Percentiles rank a stretch among this genome's conserved stretches.
Conservation (phyloP, 2,329 filamentous ascomycete genomes). For the Pestalotiopsis fici region DNA sequence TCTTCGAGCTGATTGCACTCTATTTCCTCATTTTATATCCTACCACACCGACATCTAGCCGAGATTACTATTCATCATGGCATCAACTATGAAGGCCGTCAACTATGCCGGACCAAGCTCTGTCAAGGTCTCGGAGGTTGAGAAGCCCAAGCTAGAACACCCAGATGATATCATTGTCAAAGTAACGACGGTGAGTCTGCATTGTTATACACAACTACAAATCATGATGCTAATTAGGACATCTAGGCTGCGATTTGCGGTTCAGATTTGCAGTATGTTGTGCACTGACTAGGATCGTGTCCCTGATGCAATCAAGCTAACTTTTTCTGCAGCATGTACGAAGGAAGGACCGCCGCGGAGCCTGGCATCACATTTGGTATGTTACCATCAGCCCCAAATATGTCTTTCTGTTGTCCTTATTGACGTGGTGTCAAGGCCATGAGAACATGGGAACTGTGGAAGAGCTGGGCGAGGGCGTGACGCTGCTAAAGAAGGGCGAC, state of each 20-base stretch:
- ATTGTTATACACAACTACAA: no score
- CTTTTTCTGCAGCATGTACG: conserved; percentile 58
- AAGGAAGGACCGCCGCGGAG: conserved; percentile 64
- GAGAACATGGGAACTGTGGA: conserved; percentile 63
- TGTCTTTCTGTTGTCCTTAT: fast-evolving
- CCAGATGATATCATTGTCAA: conserved; percentile 67
- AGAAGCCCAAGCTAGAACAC: conserved; percentile 59
- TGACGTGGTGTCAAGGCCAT: conserved; percentile 33
- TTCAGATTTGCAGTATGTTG: conserved; percentile 45
- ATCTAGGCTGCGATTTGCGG: conserved; percentile 49
- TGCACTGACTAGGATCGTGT: conserved; percentile 5
- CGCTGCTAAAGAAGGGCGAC: conserved; percentile 62
- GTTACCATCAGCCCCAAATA: conserved; percentile 1
- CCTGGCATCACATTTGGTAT: conserved; percentile 60
- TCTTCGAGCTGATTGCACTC: background rate
- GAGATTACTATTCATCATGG: background rate
- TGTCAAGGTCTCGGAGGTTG: conserved; percentile 63
- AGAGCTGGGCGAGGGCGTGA: conserved; percentile 58
- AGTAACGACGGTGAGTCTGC: conserved; percentile 54
- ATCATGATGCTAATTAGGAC: background rate
- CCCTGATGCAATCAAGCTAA: background rate
- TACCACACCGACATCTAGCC: background rate
- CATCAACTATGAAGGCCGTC: conserved; percentile 58
- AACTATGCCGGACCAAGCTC: conserved; percentile 64
- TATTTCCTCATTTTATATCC: background rate